Conservation (phyloP, 257 asterid genomes). For the Solanum infundibuliforme region DNA sequence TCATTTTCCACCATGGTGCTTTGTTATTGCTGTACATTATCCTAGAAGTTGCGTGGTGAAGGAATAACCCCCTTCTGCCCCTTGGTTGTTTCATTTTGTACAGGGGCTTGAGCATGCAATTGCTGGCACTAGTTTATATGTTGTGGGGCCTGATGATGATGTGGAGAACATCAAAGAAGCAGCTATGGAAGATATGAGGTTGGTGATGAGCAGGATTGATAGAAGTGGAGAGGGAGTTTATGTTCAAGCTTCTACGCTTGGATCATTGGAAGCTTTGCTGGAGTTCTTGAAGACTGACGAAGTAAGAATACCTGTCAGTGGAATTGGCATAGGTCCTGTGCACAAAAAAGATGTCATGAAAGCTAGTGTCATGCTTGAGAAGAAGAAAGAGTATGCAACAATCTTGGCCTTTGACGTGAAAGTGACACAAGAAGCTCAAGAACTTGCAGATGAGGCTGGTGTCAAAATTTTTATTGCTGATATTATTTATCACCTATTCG, state of each 20-base stretch:
- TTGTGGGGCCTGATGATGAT: conserved; percentile 83
- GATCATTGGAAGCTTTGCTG: conserved; percentile 88
- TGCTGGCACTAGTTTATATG: conserved; percentile 89
- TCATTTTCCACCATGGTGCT: neutral
- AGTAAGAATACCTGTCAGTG: conserved; percentile 93
- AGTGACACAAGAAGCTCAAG: conserved; percentile 89
- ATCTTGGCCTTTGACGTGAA: conserved; percentile 91
- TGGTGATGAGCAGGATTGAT: conserved; percentile 89
- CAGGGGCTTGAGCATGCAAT: conserved; percentile 98
- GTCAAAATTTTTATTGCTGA: conserved; percentile 81
- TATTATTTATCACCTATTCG: conserved; percentile 80
- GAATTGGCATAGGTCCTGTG: conserved; percentile 90
- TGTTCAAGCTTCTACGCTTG: conserved; percentile 97
- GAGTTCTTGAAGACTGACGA: conserved; percentile 91
- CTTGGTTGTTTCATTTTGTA: conserved; percentile 5
- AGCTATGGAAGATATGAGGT: conserved; percentile 93
- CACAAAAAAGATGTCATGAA: conserved; percentile 95
- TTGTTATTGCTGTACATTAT: neutral
- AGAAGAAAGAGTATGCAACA: conserved; percentile 84
- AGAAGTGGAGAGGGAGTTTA: conserved; percentile 91
- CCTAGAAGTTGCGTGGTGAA: neutral
- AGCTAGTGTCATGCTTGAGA: conserved; percentile 98
- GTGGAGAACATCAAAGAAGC: conserved; percentile 64
- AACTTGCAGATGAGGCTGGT: conserved; percentile 83
- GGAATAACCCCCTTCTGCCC: neutral